Conservation (phyloP, 148 eudicot species). For the Nyssa sinensis region DNA sequence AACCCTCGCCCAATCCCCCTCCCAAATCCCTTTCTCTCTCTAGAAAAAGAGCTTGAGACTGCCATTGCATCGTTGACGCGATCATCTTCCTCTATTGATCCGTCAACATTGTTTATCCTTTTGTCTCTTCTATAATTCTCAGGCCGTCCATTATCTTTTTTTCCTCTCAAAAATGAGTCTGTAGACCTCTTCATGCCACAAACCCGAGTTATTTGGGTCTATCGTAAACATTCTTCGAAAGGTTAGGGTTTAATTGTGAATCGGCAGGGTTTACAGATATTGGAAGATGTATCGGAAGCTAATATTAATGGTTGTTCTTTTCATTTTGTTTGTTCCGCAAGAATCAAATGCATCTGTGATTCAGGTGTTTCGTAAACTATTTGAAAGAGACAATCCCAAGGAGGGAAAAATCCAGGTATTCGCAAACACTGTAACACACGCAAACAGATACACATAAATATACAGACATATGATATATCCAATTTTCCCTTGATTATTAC, state of each 20-base stretch:
- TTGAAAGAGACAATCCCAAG: background rate
- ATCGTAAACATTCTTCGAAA: background rate
- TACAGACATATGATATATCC: background rate
- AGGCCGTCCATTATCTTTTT: no score
- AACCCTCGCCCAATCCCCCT: background rate
- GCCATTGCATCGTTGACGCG: background rate
- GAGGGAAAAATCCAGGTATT: background rate
- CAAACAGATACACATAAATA: background rate
- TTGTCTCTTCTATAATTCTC: background rate
- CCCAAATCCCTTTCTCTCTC: conserved; percentile 4
- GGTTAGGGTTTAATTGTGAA: conserved; percentile 6
- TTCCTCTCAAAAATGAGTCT: background rate
- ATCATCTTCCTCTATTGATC: background rate
- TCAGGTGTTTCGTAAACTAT: background rate
- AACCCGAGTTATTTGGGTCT: background rate
- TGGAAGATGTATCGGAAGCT: background rate
- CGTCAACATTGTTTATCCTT: background rate
- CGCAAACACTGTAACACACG: background rate
- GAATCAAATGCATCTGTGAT: background rate
- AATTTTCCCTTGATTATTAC: background rate
- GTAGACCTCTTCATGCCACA: background rate
- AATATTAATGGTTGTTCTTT: background rate
- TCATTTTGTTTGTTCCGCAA: background rate
- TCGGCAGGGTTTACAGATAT: background rate
- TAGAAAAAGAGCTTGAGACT: no score